A percentile compares a stretch with the other conserved stretches of the same genome.
Conservation (phyloP, 192 early-diverging fungal species). For the Funneliformis mosseae region DNA sequence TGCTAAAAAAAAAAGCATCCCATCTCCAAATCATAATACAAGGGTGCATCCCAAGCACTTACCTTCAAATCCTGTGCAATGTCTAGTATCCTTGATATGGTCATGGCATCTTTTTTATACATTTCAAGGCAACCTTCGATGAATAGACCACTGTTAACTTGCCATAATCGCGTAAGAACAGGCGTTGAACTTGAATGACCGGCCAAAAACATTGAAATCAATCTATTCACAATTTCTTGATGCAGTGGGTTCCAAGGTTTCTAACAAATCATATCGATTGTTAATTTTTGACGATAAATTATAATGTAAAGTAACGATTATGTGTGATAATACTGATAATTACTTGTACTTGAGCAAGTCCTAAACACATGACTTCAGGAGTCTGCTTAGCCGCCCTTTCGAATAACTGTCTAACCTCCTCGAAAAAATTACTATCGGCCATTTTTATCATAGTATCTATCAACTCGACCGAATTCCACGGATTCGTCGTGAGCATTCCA, state of each 20-base stretch:
- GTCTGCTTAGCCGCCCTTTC: slow-evolving; percentile 62
- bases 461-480: slow-evolving; percentile 74
- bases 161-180: slow-evolving; percentile 75
- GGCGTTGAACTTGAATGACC: slow-evolving; percentile 64
- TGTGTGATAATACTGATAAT: background rate
- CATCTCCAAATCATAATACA: background rate
- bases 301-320: background rate
- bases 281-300: background rate
- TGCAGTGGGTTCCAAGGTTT: slow-evolving; percentile 57
- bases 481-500: slow-evolving; percentile 49
- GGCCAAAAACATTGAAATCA: slow-evolving; percentile 67
- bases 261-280: slow-evolving; percentile 18
- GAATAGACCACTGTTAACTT: slow-evolving; percentile 58
- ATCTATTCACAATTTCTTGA: slow-evolving; percentile 61
- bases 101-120: slow-evolving; percentile 69
- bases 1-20: background rate
- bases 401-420: slow-evolving; percentile 66
- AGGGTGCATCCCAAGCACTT: background rate
- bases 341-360: slow-evolving; percentile 69
- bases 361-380: slow-evolving; percentile 76
- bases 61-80: slow-evolving; percentile 81
- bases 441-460: slow-evolving; percentile 64
- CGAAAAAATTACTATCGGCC: slow-evolving; percentile 58
- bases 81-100: slow-evolving; percentile 66
- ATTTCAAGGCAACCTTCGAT: slow-evolving; percentile 68